phyloP scores from a whole-genome alignment of 2,329 filamentous ascomycete genomes.

The Pseudogymnoascus sp. region DNA sequence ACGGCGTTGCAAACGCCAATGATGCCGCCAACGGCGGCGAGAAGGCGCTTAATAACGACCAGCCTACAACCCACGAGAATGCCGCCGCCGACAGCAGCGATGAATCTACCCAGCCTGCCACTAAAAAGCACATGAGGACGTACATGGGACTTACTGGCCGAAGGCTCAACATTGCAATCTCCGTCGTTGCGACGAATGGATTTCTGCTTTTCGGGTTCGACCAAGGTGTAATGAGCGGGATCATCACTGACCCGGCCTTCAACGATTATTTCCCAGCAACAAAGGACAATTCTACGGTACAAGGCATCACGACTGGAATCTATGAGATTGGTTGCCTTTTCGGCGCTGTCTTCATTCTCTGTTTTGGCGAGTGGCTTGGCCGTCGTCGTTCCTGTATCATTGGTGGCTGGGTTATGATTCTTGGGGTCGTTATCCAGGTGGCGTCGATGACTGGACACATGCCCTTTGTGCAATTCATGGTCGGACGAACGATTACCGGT shows the following conservation, averaged over 20 bases:
- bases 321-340: conserved; percentile 90
- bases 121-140: background rate
- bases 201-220: conserved; percentile 91
- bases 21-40: background rate
- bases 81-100: background rate
- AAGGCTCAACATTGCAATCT: background rate
- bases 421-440: conserved; percentile 76
- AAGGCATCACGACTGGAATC: conserved; percentile 97
- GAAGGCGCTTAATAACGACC: background rate
- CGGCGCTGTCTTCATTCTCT: conserved; percentile 77
- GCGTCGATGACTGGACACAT: conserved; percentile 66
- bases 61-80: background rate
- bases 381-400: conserved; percentile 86
- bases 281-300: conserved; percentile 75
- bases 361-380: conserved; percentile 85
- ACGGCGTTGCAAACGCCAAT: background rate
- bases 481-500: conserved; percentile 77
- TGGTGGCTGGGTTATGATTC: conserved; percentile 79
- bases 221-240: conserved; percentile 79
- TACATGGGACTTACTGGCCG: background rate
- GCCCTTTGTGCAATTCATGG: conserved; percentile 71
- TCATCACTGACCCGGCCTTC: conserved; percentile 75
- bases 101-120: background rate
- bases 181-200: conserved; percentile 76
- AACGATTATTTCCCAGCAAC: conserved; percentile 73